phyloP scores from a whole-genome alignment of 1,139 yeast species.

The Debaryomyces sp. region DNA sequence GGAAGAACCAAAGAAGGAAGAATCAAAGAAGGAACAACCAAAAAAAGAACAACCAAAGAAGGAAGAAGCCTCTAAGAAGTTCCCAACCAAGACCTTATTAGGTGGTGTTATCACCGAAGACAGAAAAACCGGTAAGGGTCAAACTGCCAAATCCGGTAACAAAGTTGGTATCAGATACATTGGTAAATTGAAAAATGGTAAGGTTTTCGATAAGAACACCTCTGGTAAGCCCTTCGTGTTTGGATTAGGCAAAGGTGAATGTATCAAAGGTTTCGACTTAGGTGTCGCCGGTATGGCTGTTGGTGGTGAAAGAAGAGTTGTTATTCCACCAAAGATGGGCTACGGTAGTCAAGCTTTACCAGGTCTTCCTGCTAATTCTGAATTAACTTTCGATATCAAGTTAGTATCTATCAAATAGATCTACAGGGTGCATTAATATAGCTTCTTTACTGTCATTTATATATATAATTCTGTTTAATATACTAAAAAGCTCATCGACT shows the following conservation, averaged over 20 bases:
- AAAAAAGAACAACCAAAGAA: slow-evolving; percentile 26
- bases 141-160: slow-evolving; percentile 84
- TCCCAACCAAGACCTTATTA: slow-evolving; percentile 74
- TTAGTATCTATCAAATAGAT: slow-evolving; percentile 81
- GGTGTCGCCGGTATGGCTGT: slow-evolving; percentile 99
- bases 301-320: slow-evolving; percentile 98
- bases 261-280: slow-evolving; percentile 97
- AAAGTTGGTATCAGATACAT: slow-evolving; percentile 96
- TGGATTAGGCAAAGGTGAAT: slow-evolving; percentile 95
- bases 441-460: slow-evolving; percentile 1
- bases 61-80: slow-evolving; percentile 38
- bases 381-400: slow-evolving; percentile 93
- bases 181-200: slow-evolving; percentile 96
- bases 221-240: slow-evolving; percentile 94
- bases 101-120: slow-evolving; percentile 96
- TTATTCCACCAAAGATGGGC: slow-evolving; percentile 95
- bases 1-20: slow-evolving; percentile 15
- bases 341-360: slow-evolving; percentile 94
- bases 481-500: background rate
- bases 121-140: slow-evolving; percentile 86
- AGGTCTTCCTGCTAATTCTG: slow-evolving; percentile 97
- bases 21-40: slow-evolving; percentile 20
- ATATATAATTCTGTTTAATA: slow-evolving; percentile 4
- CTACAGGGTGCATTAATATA: background rate
- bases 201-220: slow-evolving; percentile 95